Conservation (phyloP, 768 basidiomycete species). For the Mycena vitilis region DNA sequence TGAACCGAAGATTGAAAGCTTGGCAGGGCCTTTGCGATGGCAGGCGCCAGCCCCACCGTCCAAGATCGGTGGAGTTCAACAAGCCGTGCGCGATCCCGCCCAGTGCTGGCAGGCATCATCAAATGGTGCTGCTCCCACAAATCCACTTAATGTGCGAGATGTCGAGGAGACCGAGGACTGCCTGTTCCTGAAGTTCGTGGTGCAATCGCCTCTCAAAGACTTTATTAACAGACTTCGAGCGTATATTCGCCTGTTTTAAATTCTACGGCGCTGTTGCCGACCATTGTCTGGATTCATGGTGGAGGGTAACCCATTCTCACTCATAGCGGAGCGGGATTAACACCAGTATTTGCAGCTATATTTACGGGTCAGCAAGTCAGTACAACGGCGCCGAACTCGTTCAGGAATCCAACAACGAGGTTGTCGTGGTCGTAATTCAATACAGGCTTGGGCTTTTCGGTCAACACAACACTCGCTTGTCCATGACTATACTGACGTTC, state of each 20-base stretch:
- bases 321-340: too few species aligned
- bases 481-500: background rate
- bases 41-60: slow-evolving; percentile 18
- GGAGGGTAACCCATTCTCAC: slow-evolving; percentile 24
- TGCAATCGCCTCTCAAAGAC: too few species aligned
- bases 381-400: slow-evolving; percentile 32
- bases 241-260: slow-evolving; percentile 27
- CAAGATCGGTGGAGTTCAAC: slow-evolving; percentile 14
- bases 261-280: slow-evolving; percentile 18
- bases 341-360: slow-evolving; percentile 12
- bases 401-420: slow-evolving; percentile 26
- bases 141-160: slow-evolving; percentile 24
- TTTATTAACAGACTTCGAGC: too few species aligned
- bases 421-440: slow-evolving; percentile 30
- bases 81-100: slow-evolving; percentile 7
- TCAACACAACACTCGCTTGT: background rate
- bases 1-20: background rate
- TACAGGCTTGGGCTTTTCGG: slow-evolving; percentile 21
- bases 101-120: slow-evolving; percentile 19
- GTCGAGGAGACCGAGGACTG: slow-evolving; percentile 43
- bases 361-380: slow-evolving; percentile 12
- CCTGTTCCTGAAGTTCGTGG: slow-evolving; percentile 47
- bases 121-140: background rate
- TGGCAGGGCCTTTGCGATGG: slow-evolving; percentile 22
- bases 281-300: slow-evolving; percentile 39